A percentile compares a stretch with the other conserved stretches of the same genome.
These are phyloP conservation scores for Epichloe bromicola DNA, from an alignment of 2,329 filamentous ascomycete genomes.

Conservation along the genomic window DNA sequence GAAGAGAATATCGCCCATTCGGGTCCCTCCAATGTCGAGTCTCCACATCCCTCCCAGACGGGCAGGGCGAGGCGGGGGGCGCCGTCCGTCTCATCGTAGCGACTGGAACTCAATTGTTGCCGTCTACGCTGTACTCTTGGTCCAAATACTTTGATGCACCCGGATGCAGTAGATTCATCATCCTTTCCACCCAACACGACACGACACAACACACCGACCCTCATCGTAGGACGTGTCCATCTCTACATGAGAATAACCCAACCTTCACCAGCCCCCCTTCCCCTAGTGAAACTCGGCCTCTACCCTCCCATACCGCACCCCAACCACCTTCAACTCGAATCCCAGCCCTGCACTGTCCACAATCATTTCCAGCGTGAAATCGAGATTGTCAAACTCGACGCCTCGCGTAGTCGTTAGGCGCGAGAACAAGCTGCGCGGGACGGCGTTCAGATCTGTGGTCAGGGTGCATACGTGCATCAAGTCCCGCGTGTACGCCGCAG, in stretches of 20 bases:
- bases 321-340: conserved; percentile 70
- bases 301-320: conserved; percentile 62
- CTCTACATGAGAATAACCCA: too few species aligned
- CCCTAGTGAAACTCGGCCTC: conserved; percentile 61
- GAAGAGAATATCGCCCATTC: too few species aligned
- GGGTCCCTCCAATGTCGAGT: too few species aligned
- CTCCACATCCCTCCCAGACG: too few species aligned
- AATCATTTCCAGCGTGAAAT: conserved; percentile 74
- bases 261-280: too few species aligned
- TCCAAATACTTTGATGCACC: too few species aligned
- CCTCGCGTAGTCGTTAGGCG: conserved; percentile 65
- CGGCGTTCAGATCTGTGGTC: conserved; percentile 66
- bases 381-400: conserved; percentile 69
- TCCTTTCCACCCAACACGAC: too few species aligned
- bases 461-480: conserved; percentile 65
- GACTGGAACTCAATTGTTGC: too few species aligned
- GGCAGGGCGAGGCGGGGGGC: too few species aligned
- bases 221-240: not conserved
- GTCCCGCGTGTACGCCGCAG: conserved; percentile 43
- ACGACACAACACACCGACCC: not conserved
- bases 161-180: too few species aligned
- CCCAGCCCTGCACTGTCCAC: conserved; percentile 64
- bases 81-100: too few species aligned
- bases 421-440: conserved; percentile 62
- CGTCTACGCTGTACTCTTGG: too few species aligned